Evolutionary conservation across 1,139 yeast species (phyloP).

Genomic region (Keqinozyma sinolaborantium): DNA sequence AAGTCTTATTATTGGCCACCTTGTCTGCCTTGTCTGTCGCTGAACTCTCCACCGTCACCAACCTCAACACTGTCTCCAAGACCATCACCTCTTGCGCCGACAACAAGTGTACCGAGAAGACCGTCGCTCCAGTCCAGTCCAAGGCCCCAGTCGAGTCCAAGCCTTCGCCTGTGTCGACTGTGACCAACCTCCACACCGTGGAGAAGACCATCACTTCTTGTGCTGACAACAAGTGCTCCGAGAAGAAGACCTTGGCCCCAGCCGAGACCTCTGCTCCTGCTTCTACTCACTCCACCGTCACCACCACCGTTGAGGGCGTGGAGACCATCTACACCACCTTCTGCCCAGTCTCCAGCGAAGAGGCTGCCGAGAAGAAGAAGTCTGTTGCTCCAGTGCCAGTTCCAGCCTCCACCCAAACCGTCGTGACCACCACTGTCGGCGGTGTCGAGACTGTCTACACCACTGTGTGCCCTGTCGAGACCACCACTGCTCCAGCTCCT

Average conservation of each 20-base stretch:
- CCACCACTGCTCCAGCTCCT: slow-evolving; percentile 16
- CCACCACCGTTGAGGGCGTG: slow-evolving; percentile 28
- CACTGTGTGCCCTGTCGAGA: slow-evolving; percentile 38
- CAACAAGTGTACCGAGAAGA: slow-evolving; percentile 16
- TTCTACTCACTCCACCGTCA: slow-evolving; percentile 16
- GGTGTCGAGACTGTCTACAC: slow-evolving; percentile 39
- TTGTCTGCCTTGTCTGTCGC: slow-evolving; percentile 21
- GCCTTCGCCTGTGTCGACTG: no score
- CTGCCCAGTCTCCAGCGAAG: slow-evolving; percentile 36
- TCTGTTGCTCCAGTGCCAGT: slow-evolving; percentile 8
- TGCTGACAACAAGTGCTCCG: slow-evolving; percentile 22
- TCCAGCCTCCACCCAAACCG: slow-evolving; percentile 6
- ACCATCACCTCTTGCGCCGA: slow-evolving; percentile 44
- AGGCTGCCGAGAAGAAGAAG: no score
- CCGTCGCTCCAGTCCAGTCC: no score
- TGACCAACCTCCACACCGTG: slow-evolving; percentile 31
- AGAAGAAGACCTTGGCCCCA: neutral
- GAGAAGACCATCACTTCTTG: slow-evolving; percentile 43
- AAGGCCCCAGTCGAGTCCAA: no score
- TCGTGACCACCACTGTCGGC: slow-evolving; percentile 20
- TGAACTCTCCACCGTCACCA: slow-evolving; percentile 28
- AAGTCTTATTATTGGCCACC: slow-evolving; percentile 28
- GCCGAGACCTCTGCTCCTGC: slow-evolving; percentile 8
- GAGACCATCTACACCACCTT: slow-evolving; percentile 42
- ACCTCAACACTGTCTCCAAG: slow-evolving; percentile 29